Evolutionary conservation across 768 basidiomycete species (phyloP).

Genomic region (Psilocybe tampanensis): DNA sequence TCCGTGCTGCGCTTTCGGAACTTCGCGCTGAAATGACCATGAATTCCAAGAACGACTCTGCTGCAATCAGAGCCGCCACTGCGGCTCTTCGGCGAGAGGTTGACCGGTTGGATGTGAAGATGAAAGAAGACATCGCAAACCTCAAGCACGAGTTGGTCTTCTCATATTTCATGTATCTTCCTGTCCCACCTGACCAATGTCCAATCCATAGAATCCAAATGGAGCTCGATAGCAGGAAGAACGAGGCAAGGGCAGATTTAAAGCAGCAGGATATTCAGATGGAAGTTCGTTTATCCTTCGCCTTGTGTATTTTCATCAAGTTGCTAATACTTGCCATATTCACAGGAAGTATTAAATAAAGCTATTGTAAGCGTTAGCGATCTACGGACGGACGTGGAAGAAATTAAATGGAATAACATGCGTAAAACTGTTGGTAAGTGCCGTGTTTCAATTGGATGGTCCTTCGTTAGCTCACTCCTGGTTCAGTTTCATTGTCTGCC

Average conservation of each 20-base stretch:
- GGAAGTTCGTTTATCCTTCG: conserved; percentile 51
- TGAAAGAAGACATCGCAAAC: conserved; percentile 90
- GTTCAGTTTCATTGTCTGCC: conserved; percentile 58
- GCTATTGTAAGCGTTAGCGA: conserved; percentile 75
- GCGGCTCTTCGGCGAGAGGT: conserved; percentile 84
- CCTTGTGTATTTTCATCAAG: background rate
- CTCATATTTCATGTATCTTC: background rate
- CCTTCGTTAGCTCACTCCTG: background rate
- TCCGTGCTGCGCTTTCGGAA: conserved; percentile 91
- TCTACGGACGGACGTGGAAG: conserved; percentile 78
- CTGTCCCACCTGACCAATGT: conserved; percentile 8
- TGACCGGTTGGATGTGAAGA: conserved; percentile 81
- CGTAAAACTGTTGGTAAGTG: conserved; percentile 75
- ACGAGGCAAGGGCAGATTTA: conserved; percentile 82
- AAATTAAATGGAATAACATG: conserved; percentile 90
- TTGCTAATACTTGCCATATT: background rate
- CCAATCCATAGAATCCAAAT: conserved; percentile 78
- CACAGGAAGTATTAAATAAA: conserved; percentile 75
- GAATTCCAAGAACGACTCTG: conserved; percentile 80
- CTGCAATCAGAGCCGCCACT: conserved; percentile 76
- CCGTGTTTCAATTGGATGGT: background rate
- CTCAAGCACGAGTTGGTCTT: conserved; percentile 86
- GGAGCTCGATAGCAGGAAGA: conserved; percentile 93
- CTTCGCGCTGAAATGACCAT: conserved; percentile 84
- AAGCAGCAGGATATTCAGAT: conserved; percentile 85